Evolutionary conservation across 495 filamentous ascomycete species (phyloP).

Genomic region (Penicillium bovifimosum): DNA sequence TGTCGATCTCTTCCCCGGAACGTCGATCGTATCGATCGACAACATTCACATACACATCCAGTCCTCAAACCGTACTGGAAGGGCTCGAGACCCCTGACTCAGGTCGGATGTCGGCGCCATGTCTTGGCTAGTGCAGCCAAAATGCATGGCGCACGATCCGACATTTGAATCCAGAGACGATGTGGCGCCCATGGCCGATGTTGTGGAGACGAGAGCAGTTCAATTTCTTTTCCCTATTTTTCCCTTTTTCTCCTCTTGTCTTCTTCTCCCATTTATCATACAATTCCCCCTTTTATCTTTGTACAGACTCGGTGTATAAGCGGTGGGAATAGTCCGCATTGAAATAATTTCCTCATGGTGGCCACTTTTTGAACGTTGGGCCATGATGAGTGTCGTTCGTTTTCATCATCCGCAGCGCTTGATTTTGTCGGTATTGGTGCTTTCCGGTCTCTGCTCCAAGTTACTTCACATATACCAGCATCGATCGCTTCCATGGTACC

Average conservation of each 20-base stretch:
- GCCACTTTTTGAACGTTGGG: background rate
- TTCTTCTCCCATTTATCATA: background rate
- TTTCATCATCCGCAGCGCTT: slow-evolving; percentile 11
- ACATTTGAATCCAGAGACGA: background rate
- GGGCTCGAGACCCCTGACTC: background rate
- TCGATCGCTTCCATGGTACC: slow-evolving; percentile 3
- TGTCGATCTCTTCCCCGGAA: background rate
- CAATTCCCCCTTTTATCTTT: background rate
- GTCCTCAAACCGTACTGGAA: background rate
- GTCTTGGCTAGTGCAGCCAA: background rate
- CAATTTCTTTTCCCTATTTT: background rate
- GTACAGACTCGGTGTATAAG: background rate
- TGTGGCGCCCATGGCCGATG: background rate
- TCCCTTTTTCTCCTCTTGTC: background rate
- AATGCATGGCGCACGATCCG: background rate
- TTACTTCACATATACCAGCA: slow-evolving; percentile 17
- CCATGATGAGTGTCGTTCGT: slow-evolving; percentile 12
- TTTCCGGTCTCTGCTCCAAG: slow-evolving; percentile 16
- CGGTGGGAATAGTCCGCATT: slow-evolving; percentile 1
- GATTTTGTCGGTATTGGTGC: slow-evolving; percentile 15
- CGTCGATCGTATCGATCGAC: background rate
- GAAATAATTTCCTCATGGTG: background rate
- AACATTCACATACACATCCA: background rate
- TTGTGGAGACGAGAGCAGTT: slow-evolving; percentile 10
- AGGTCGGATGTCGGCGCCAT: background rate